Percentiles rank a stretch among this genome's conserved stretches.
Evolutionary conservation across 177 flowering plant species (phyloP).

Genomic region (Vitis hybrid): DNA sequence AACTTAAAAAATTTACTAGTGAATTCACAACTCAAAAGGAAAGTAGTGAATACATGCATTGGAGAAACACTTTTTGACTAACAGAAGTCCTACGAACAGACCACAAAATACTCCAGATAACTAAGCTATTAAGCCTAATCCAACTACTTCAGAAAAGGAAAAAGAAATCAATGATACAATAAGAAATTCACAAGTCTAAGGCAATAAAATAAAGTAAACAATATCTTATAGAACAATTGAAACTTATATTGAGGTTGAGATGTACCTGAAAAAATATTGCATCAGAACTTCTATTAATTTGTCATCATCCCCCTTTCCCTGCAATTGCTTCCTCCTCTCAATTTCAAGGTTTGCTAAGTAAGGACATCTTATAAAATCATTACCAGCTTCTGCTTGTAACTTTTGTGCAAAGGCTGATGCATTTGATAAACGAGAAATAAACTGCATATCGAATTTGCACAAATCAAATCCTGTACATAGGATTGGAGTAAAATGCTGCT

Average conservation of each 20-base stretch:
- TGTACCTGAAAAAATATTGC: conserved; percentile 66
- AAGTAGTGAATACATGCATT: background rate
- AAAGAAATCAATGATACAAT: conserved; percentile 1
- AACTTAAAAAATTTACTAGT: no score
- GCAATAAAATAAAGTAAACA: background rate
- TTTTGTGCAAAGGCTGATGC: conserved; percentile 58
- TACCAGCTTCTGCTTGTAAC: conserved; percentile 33
- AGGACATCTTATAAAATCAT: conserved; percentile 52
- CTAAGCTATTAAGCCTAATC: background rate
- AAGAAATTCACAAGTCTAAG: background rate
- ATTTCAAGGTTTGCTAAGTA: conserved; percentile 81
- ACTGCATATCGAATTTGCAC: conserved; percentile 52
- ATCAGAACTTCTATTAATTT: conserved; percentile 48
- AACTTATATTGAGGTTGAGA: background rate
- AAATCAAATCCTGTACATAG: conserved; percentile 12
- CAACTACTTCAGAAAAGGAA: background rate
- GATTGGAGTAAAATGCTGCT: background rate
- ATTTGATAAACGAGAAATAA: conserved; percentile 58
- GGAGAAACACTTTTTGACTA: background rate
- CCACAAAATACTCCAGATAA: background rate
- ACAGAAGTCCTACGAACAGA: background rate
- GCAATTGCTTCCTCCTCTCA: conserved; percentile 59
- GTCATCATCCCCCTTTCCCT: conserved; percentile 54
- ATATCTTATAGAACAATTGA: no score
- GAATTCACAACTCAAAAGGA: background rate